These are phyloP conservation scores for Brassica incana DNA, from an alignment of 345 rosid genomes.

Conservation along the genomic window DNA sequence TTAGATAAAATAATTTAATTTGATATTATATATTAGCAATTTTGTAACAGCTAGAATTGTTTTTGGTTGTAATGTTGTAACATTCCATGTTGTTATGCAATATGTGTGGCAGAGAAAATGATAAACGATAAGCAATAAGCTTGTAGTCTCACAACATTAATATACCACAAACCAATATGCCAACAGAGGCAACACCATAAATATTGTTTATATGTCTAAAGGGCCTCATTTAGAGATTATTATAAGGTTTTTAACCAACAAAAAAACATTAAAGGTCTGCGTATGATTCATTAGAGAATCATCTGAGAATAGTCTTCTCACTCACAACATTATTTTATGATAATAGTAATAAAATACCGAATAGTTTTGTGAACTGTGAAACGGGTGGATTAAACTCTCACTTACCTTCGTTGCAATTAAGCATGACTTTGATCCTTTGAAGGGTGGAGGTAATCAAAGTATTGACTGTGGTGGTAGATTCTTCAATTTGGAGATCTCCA, in stretches of 20 bases:
- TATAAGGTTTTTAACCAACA: neutral
- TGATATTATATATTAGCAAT: no score
- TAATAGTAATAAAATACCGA: neutral
- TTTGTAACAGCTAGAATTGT: no score
- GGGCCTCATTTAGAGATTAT: neutral
- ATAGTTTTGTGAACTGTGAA: neutral
- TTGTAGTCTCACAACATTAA: neutral
- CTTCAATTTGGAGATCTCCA: conserved; percentile 39
- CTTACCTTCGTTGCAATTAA: conserved; percentile 40
- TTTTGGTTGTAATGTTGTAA: no score
- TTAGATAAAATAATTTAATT: no score
- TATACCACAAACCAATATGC: neutral
- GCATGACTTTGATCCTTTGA: conserved; percentile 53
- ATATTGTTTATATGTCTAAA: conserved; percentile 25
- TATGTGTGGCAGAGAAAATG: neutral
- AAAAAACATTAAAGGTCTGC: neutral
- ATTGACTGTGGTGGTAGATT: conserved; percentile 53
- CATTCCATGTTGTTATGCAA: neutral
- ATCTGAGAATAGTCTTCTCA: conserved; percentile 19
- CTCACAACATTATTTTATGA: conserved; percentile 10
- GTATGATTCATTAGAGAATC: conserved; percentile 5
- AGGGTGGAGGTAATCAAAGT: conserved; percentile 63
- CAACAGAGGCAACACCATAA: conserved; percentile 12
- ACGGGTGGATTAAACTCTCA: conserved; percentile 4
- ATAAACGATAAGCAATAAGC: neutral